These are phyloP conservation scores for Schoenoplectus triqueter DNA, from an alignment of 202 grass and related monocot genomes.

Conservation along the genomic window DNA sequence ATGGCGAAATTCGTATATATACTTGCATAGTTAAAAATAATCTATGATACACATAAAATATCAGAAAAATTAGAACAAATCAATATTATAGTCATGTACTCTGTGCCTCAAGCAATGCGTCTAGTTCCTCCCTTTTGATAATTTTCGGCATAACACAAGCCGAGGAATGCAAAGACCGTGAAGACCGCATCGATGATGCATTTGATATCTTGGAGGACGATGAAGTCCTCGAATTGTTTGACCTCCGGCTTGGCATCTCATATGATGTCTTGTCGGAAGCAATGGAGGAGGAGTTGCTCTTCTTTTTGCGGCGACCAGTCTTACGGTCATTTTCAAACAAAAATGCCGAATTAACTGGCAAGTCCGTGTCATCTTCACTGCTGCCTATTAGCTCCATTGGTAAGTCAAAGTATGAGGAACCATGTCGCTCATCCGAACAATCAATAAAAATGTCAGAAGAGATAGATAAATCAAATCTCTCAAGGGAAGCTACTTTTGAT, in stretches of 20 bases:
- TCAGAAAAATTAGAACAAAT: constrained; percentile 33
- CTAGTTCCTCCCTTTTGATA: constrained; percentile 45
- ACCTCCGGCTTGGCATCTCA: constrained; percentile 41
- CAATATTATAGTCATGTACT: constrained; percentile 9
- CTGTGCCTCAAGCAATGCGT: constrained; percentile 43
- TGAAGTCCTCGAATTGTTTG: constrained; percentile 46
- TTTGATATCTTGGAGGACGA: constrained; percentile 41
- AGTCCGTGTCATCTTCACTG: constrained; percentile 48
- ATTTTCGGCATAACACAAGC: constrained; percentile 37
- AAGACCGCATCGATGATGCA: constrained; percentile 34
- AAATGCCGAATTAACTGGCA: constrained; percentile 66
- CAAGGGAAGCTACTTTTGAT: constrained; percentile 67
- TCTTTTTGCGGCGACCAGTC: constrained; percentile 55
- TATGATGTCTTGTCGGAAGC: constrained; percentile 36
- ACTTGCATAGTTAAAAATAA: constrained; percentile 33
- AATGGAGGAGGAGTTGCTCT: constrained; percentile 41
- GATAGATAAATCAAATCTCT: constrained; percentile 62
- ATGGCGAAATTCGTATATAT: neutral
- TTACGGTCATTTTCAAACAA: constrained; percentile 69
- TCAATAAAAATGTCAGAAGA: constrained; percentile 42
- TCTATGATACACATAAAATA: constrained; percentile 32
- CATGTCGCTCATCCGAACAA: constrained; percentile 30
- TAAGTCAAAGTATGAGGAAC: constrained; percentile 66
- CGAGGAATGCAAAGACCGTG: constrained; percentile 23
- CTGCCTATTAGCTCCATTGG: constrained; percentile 74